These are phyloP conservation scores for Acanthochlamys bracteata DNA, from an alignment of 106 monocot species.

Conservation along the genomic window DNA sequence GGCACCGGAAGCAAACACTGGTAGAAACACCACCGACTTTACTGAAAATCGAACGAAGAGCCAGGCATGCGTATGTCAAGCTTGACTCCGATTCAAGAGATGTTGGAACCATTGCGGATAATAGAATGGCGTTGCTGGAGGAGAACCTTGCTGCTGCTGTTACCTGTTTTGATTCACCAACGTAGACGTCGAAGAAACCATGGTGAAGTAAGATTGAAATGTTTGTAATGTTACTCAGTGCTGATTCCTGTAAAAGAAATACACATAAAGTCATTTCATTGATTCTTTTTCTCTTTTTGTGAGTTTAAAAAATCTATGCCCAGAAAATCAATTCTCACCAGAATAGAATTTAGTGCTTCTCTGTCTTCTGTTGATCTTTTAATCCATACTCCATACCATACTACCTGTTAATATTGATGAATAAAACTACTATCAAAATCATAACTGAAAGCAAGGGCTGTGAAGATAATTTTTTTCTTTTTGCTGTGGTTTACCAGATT, in stretches of 20 bases:
- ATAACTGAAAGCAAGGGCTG: too few relatives aligned
- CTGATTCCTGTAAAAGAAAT: slow-evolving; percentile 11
- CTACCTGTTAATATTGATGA: slow-evolving; percentile 4
- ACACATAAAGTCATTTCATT: background rate
- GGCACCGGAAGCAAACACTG: slow-evolving; percentile 15
- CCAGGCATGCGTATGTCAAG: slow-evolving; percentile 22
- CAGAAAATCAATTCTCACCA: slow-evolving; percentile 8
- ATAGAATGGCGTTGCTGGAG: slow-evolving; percentile 16
- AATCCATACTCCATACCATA: slow-evolving; percentile 40
- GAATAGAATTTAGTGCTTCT: slow-evolving; percentile 1
- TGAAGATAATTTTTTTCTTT: too few relatives aligned
- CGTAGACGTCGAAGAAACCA: slow-evolving; percentile 27
- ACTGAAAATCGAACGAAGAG: slow-evolving; percentile 12
- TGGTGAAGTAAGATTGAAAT: slow-evolving; percentile 18
- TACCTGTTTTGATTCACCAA: slow-evolving; percentile 24
- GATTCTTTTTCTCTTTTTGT: too few relatives aligned
- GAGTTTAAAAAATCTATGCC: too few relatives aligned
- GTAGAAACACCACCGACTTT: slow-evolving; percentile 5
- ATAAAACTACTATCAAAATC: too few relatives aligned
- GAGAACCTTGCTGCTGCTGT: slow-evolving; percentile 8
- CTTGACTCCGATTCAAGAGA: background rate
- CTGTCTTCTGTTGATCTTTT: slow-evolving; percentile 21
- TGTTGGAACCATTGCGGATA: slow-evolving; percentile 8
- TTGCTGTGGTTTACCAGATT: slow-evolving; percentile 16
- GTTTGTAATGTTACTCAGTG: slow-evolving; percentile 10